Evolutionary conservation across 2,329 filamentous ascomycete species (phyloP).

Genomic region (Colletotrichum limetticola): DNA sequence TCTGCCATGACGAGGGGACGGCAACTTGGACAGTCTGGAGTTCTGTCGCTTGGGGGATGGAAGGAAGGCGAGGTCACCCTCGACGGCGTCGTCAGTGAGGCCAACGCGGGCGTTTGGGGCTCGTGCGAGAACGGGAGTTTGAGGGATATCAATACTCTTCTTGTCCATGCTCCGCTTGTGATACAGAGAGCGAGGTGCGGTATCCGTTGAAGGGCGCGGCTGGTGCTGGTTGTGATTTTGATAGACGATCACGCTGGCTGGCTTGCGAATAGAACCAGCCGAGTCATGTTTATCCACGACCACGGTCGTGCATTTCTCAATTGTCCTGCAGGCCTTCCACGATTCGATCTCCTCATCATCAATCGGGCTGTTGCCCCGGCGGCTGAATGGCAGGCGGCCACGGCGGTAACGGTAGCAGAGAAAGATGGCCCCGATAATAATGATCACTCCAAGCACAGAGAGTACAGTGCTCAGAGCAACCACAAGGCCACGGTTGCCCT

Average conservation of each 20-base stretch:
- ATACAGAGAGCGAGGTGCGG: constrained; percentile 21
- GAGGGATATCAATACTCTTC: constrained; percentile 57
- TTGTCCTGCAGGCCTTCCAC: constrained; percentile 58
- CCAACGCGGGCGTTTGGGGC: constrained; percentile 72
- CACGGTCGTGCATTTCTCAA: constrained; percentile 45
- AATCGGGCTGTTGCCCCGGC: constrained; percentile 67
- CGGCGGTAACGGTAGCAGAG: constrained; percentile 51
- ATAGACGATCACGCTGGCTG: constrained; percentile 66
- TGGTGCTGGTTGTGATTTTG: constrained; percentile 42
- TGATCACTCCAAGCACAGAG: constrained; percentile 56
- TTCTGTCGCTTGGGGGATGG: constrained; percentile 62
- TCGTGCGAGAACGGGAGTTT: constrained; percentile 64
- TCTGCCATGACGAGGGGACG: constrained; percentile 49
- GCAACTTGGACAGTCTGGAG: constrained; percentile 64
- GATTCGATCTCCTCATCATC: constrained; percentile 74
- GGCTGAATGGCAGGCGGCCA: constrained; percentile 54
- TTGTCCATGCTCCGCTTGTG: constrained; percentile 41
- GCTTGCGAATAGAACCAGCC: constrained; percentile 52
- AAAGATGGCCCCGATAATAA: constrained; percentile 48
- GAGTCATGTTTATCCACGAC: constrained; percentile 47
- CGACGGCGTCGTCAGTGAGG: constrained; percentile 69
- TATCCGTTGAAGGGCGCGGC: constrained; percentile 24
- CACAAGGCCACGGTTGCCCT: constrained; percentile 53
- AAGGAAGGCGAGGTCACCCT: constrained; percentile 70
- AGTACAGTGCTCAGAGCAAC: constrained; percentile 62